Conservation (phyloP, 768 basidiomycete genomes). For the Tricholoma saponaceum region DNA sequence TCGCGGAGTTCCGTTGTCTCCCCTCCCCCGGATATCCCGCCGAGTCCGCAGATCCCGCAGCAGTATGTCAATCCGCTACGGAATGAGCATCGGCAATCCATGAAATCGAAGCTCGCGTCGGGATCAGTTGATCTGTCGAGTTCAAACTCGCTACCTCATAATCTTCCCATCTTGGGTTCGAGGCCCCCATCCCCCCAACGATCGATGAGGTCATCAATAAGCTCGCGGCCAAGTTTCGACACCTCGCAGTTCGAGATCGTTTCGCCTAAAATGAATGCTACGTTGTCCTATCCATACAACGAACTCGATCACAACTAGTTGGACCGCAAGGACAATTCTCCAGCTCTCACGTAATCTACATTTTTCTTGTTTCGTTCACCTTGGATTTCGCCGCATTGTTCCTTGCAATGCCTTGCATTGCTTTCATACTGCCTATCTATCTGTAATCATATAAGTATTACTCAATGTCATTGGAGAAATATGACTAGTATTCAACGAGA, state of each 20-base stretch:
- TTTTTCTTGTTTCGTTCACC: background rate
- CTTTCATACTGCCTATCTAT: background rate
- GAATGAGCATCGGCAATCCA: constrained; percentile 23
- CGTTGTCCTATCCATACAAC: constrained; percentile 56
- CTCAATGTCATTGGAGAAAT: background rate
- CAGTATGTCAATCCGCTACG: constrained; percentile 30
- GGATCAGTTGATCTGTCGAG: constrained; percentile 28
- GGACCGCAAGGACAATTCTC: background rate
- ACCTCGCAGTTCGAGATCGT: constrained; percentile 66
- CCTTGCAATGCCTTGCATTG: background rate
- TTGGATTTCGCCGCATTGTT: background rate
- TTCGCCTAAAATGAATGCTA: constrained; percentile 42
- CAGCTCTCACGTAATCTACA: background rate
- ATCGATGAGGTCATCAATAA: constrained; percentile 40
- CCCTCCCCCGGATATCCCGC: constrained; percentile 46
- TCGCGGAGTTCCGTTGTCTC: constrained; percentile 28
- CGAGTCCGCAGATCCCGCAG: constrained; percentile 59
- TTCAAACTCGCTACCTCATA: constrained; percentile 25
- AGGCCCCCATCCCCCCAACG: constrained; percentile 28
- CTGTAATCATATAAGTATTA: background rate
- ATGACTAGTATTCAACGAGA: background rate
- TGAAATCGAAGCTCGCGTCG: constrained; percentile 28
- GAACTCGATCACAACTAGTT: constrained; percentile 38
- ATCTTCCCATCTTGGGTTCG: constrained; percentile 13
- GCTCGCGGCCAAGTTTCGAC: constrained; percentile 53